Base-by-base conservation (phyloP, 1,139 yeast genomes). In the Candida sp. region DNA sequence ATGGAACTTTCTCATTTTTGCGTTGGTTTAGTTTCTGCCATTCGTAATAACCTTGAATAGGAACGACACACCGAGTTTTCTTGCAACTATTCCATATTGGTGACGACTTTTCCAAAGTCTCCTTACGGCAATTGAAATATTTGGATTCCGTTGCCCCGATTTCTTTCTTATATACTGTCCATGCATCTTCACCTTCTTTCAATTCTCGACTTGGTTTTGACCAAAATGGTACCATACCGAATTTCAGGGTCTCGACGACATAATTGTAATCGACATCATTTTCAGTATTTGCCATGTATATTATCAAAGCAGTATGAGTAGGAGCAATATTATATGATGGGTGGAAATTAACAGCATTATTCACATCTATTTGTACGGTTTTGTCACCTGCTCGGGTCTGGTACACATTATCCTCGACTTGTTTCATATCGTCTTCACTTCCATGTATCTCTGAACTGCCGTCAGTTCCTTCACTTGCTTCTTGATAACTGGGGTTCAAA, bases 41-140 rank as follows among this genome's bases (percentile, higher is more conserved):
- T 61, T 90, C 98, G 57, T 79, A 90, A 60, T 90, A 91, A 0
- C 97, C 97, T 54, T 79, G 79, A 35, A 87, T 76, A 0, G 96
- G 91, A 0, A 89, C 79, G 1, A 84, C 82, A 57, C 97, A 90
- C 35, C 88, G 60, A 12, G 61, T 54, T 15, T 64, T 62, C 27
- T 70, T 58, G 5, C 68, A 60, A 9, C 75, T 53, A 22, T 64
- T 69, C 90, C 91, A 85, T 27, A 81, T 61, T 29, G 69, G 63
- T 34, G 70, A 64, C 1, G 61, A 61, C 27, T 67, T 65, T 0
- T 63, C 62, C 8, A 86, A 53, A 1, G 81, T 71, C 49, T 86
- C 95, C 40, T 64, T 63, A 35, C 89, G 64, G 21, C 93, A 87
- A 61, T 86, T 86, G 64, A 86, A 84, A 3, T 60, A 63, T 36